phyloP scores from a whole-genome alignment of 768 basidiomycete genomes.

The Hortiboletus campestris region DNA sequence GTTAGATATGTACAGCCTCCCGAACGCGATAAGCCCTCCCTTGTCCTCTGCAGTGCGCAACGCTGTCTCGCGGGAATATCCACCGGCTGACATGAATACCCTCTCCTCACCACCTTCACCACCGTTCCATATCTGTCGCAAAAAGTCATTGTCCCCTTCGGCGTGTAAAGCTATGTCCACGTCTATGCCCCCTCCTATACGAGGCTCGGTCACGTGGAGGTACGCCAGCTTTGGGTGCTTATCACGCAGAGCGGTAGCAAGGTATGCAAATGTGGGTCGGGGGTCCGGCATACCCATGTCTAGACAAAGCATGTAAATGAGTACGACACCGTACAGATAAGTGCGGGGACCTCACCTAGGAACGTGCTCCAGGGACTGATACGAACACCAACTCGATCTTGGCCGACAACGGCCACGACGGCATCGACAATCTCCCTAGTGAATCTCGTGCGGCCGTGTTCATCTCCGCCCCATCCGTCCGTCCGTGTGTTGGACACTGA shows the following conservation, averaged over 20 bases:
- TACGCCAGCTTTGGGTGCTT: neutral
- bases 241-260: slow-evolving; percentile 29
- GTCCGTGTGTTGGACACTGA: no score
- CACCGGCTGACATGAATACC: neutral
- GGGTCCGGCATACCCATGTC: slow-evolving; percentile 56
- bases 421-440: slow-evolving; percentile 52
- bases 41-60: neutral
- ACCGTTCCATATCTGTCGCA: neutral
- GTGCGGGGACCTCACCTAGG: slow-evolving; percentile 31
- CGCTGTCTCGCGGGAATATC: neutral
- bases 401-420: slow-evolving; percentile 50
- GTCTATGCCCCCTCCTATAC: neutral
- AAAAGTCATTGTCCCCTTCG: neutral
- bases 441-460: slow-evolving; percentile 60
- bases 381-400: slow-evolving; percentile 50
- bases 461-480: no score
- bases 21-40: neutral
- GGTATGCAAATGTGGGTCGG: neutral
- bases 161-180: neutral
- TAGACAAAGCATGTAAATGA: slow-evolving; percentile 7
- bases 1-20: neutral
- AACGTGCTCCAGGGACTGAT: slow-evolving; percentile 53
- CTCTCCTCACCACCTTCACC: neutral
- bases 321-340: no score
- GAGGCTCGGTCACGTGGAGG: neutral